Conservation (phyloP, 2,329 filamentous ascomycete genomes). For the Sarocladium kiliense region DNA sequence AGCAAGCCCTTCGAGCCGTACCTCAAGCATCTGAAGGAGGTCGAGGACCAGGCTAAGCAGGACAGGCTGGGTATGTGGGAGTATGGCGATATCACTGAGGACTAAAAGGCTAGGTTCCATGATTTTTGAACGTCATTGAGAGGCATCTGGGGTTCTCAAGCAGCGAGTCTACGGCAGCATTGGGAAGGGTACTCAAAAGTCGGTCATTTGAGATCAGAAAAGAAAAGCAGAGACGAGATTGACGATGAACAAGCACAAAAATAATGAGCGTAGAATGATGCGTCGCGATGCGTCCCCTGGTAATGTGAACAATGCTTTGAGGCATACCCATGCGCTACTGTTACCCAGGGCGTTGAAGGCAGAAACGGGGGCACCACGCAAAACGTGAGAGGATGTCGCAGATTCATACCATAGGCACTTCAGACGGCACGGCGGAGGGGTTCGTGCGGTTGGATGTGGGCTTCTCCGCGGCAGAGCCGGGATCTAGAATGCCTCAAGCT, state of each 20-base stretch:
- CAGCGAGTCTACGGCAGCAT: background rate
- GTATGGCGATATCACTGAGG: slow-evolving; percentile 93
- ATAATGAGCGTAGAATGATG: no score
- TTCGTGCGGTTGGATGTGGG: background rate
- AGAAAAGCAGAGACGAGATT: background rate
- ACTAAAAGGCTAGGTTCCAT: no score
- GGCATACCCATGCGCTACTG: no score
- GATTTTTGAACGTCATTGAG: no score
- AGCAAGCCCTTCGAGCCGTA: slow-evolving; percentile 63
- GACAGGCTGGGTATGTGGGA: slow-evolving; percentile 90
- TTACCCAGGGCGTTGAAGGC: no score
- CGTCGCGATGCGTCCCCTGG: no score
- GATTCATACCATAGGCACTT: background rate
- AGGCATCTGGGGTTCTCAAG: background rate
- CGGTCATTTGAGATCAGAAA: background rate
- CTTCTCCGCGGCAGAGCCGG: slow-evolving; percentile 4
- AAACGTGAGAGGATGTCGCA: background rate
- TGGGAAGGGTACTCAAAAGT: background rate
- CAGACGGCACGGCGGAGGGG: background rate
- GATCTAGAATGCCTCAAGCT: background rate
- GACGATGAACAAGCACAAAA: no score
- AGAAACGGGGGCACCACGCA: background rate
- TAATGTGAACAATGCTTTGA: no score
- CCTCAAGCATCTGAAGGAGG: slow-evolving; percentile 65
- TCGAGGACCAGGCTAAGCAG: slow-evolving; percentile 74